Evolutionary conservation across 768 basidiomycete species (phyloP).

Genomic region (Amanita phalloides): DNA sequence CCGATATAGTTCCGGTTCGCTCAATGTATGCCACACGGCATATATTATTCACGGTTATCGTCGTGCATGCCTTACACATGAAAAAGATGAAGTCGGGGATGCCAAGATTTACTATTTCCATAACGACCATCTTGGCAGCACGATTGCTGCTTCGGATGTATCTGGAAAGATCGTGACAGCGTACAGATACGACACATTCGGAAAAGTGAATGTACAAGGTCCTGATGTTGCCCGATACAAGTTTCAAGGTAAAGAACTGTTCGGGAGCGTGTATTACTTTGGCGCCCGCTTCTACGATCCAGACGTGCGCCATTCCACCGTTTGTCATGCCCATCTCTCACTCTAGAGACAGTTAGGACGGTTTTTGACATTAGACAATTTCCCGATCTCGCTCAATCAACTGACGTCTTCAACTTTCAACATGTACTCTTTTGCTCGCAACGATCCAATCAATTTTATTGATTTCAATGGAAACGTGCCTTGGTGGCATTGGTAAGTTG

Average conservation of each 20-base stretch:
- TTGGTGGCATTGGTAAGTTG: conserved; percentile 9
- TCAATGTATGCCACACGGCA: neutral
- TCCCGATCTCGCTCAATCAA: neutral
- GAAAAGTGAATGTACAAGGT: neutral
- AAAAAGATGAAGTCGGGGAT: no score
- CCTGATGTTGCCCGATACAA: no score
- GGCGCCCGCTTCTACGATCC: neutral
- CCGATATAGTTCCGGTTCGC: no score
- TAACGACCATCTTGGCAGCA: no score
- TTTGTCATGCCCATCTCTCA: no score
- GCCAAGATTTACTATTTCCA: no score
- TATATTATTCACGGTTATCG: neutral
- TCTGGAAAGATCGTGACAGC: no score
- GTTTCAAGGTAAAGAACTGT: neutral
- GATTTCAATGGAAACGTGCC: conserved; percentile 10
- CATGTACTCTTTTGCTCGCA: conserved; percentile 7
- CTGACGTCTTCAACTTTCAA: neutral
- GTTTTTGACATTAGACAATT: neutral
- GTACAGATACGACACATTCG: neutral
- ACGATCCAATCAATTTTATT: conserved; percentile 8
- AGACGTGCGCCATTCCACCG: neutral
- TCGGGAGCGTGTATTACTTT: neutral
- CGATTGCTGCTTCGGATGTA: no score
- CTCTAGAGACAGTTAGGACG: neutral
- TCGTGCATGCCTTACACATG: no score